phyloP scores from a whole-genome alignment of 305 asterid genomes.

The Caryopteris hybrid region DNA sequence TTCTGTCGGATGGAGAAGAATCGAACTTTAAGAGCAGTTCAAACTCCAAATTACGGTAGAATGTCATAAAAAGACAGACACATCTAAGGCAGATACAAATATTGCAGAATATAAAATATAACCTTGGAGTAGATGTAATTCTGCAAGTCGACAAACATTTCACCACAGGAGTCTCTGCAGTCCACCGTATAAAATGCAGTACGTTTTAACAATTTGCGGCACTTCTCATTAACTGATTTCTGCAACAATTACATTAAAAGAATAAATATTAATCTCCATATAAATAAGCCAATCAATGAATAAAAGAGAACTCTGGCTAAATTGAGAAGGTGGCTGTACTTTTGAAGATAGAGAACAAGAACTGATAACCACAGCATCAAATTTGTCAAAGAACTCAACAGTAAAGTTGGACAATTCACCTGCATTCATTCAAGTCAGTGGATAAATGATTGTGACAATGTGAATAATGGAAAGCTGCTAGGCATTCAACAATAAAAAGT shows the following conservation, averaged over 20 bases:
- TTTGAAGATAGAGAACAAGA: slow-evolving; percentile 65
- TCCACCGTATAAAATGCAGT: slow-evolving; percentile 84
- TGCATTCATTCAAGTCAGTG: slow-evolving; percentile 25
- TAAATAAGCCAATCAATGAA: slow-evolving; percentile 6
- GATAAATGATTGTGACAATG: background rate
- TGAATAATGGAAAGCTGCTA: slow-evolving; percentile 5
- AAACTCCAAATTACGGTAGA: background rate
- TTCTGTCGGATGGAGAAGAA: slow-evolving; percentile 44
- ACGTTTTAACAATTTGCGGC: slow-evolving; percentile 73
- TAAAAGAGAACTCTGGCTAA: slow-evolving; percentile 6
- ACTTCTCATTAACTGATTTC: slow-evolving; percentile 74
- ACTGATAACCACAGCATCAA: slow-evolving; percentile 78
- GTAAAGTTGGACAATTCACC: slow-evolving; percentile 68
- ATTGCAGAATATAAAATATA: background rate
- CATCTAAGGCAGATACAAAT: background rate
- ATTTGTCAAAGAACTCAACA: slow-evolving; percentile 65
- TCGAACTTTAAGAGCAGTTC: background rate
- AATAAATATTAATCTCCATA: background rate
- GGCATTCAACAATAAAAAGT: background rate
- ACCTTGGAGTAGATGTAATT: slow-evolving; percentile 78
- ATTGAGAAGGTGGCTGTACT: slow-evolving; percentile 36
- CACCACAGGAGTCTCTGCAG: slow-evolving; percentile 93
- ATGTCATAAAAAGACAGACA: background rate
- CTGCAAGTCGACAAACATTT: slow-evolving; percentile 94
- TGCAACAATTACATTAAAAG: slow-evolving; percentile 32